Conservation (phyloP, 208 protist genomes). For the Leptomonas pyrrhocoris region DNA sequence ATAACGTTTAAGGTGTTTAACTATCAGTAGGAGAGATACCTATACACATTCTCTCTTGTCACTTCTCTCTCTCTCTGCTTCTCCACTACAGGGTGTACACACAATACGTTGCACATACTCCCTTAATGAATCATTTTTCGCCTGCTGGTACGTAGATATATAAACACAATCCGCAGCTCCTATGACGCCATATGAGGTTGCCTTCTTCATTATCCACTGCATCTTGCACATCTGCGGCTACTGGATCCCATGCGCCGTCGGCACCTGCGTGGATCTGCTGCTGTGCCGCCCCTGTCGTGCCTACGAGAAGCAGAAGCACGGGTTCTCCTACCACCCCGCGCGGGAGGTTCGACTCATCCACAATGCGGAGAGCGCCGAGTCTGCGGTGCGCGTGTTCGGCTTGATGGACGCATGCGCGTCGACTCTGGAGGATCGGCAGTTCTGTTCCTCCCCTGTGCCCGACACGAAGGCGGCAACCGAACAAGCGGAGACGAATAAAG, state of each 20-base stretch:
- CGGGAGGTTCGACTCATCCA: constrained; percentile 41
- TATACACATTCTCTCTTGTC: too few species aligned
- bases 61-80: too few species aligned
- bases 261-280: constrained; percentile 25
- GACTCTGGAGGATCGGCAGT: constrained; percentile 40
- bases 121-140: too few species aligned
- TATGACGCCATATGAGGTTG: constrained; percentile 18
- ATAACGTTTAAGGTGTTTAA: too few species aligned
- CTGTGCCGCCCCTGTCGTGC: constrained; percentile 31
- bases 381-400: constrained; percentile 40
- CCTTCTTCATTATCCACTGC: constrained; percentile 49
- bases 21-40: too few species aligned
- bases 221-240: constrained; percentile 47
- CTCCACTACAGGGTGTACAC: too few species aligned
- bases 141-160: not conserved
- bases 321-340: constrained; percentile 33
- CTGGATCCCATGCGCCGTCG: constrained; percentile 27
- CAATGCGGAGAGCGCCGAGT: constrained; percentile 19
- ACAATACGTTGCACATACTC: too few species aligned
- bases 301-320: constrained; percentile 11
- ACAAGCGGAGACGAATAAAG: too few species aligned
- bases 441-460: constrained; percentile 10
- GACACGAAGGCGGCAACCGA: not conserved
- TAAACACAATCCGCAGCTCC: not conserved
- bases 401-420: constrained; percentile 33